Evolutionary conservation across 129 eudicot species (phyloP).

Genomic region (Erigeron canadensis): DNA sequence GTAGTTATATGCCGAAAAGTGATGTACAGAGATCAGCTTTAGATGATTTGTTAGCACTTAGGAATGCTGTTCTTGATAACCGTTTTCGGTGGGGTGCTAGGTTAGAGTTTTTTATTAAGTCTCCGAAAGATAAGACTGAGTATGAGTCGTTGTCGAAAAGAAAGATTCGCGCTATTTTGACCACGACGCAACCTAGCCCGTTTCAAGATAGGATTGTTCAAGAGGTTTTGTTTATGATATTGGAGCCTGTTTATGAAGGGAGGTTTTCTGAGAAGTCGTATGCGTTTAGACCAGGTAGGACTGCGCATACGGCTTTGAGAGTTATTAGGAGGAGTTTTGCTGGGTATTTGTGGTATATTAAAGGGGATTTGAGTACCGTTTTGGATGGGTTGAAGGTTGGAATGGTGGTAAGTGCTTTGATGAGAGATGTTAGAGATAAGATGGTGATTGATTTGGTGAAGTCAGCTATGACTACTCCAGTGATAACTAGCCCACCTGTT

Average conservation of each 20-base stretch:
- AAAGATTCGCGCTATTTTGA: slow-evolving; percentile 67
- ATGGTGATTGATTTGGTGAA: slow-evolving; percentile 84
- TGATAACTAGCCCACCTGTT: slow-evolving; percentile 33
- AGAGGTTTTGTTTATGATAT: slow-evolving; percentile 86
- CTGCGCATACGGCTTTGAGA: slow-evolving; percentile 85
- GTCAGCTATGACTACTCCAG: slow-evolving; percentile 62
- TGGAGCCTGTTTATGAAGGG: slow-evolving; percentile 90
- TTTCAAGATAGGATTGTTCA: slow-evolving; percentile 93
- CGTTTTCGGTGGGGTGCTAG: slow-evolving; percentile 79
- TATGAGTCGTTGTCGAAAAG: slow-evolving; percentile 64
- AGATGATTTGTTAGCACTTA: slow-evolving; percentile 63
- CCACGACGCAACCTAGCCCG: slow-evolving; percentile 59
- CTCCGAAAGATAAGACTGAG: slow-evolving; percentile 71
- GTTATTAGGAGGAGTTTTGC: slow-evolving; percentile 94
- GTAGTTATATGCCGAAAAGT: slow-evolving; percentile 75
- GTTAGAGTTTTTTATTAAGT: slow-evolving; percentile 59
- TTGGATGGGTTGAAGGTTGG: slow-evolving; percentile 67
- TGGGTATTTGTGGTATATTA: slow-evolving; percentile 92
- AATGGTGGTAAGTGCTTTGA: slow-evolving; percentile 63
- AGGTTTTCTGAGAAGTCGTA: slow-evolving; percentile 80
- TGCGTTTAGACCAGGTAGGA: slow-evolving; percentile 93
- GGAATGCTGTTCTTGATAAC: slow-evolving; percentile 77
- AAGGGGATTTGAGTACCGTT: slow-evolving; percentile 83
- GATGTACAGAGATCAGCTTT: slow-evolving; percentile 60
- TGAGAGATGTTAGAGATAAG: slow-evolving; percentile 84